A percentile compares a stretch with the other conserved stretches of the same genome.
Evolutionary conservation across 129 eudicot species (phyloP).

Genomic region (Scalesia atractyloides): DNA sequence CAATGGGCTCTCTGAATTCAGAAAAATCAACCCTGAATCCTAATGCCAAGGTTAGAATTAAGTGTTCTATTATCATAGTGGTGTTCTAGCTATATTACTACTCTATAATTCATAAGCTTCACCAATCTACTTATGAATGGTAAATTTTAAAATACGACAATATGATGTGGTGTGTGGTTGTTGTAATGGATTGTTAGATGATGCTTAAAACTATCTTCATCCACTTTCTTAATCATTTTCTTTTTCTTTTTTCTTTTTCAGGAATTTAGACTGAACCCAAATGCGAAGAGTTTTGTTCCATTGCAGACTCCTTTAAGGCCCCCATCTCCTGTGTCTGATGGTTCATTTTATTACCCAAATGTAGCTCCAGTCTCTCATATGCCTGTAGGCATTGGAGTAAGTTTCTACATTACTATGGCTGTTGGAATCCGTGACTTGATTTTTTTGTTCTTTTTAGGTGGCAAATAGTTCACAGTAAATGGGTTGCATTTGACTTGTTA

Average conservation of each 20-base stretch:
- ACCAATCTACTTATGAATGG: too few relatives aligned
- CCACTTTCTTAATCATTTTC: slow-evolving; percentile 11
- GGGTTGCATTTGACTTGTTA: background rate
- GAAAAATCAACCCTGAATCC: slow-evolving; percentile 92
- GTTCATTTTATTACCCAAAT: slow-evolving; percentile 72
- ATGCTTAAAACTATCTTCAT: background rate
- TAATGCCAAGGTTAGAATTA: slow-evolving; percentile 70
- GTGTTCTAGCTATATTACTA: background rate
- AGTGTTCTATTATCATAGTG: background rate
- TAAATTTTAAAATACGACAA: background rate
- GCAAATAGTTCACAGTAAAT: background rate
- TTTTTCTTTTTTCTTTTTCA: slow-evolving; percentile 20
- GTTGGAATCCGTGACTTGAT: slow-evolving; percentile 4
- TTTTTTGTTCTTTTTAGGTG: background rate
- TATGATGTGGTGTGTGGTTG: background rate
- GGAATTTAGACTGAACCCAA: slow-evolving; percentile 89
- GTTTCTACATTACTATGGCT: slow-evolving; percentile 21
- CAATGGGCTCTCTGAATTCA: slow-evolving; percentile 75
- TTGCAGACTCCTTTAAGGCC: slow-evolving; percentile 70
- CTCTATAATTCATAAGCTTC: background rate
- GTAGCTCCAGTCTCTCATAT: slow-evolving; percentile 60
- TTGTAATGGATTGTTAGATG: background rate
- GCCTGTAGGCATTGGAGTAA: slow-evolving; percentile 82
- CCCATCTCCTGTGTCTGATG: slow-evolving; percentile 71
- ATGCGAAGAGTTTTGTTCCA: slow-evolving; percentile 84